phyloP scores from a whole-genome alignment of 2,329 filamentous ascomycete species.

The Colletotrichum sp. region DNA sequence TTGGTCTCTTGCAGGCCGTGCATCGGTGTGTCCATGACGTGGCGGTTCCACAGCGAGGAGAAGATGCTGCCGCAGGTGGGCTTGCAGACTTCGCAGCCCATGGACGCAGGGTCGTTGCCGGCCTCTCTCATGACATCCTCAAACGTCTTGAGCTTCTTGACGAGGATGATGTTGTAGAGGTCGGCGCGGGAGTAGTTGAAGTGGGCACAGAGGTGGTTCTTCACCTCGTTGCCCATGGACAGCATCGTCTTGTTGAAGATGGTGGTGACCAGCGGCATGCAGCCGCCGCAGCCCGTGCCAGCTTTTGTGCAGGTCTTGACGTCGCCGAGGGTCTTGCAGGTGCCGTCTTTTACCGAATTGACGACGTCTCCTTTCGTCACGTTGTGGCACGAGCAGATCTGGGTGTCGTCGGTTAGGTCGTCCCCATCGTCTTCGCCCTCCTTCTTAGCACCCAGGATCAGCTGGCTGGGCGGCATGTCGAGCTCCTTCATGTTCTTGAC shows the following conservation, averaged over 20 bases:
- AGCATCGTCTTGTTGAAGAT: conserved; percentile 92
- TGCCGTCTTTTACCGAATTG: conserved; percentile 74
- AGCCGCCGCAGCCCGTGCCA: conserved; percentile 88
- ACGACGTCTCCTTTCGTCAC: conserved; percentile 85
- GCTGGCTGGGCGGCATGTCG: conserved; percentile 78
- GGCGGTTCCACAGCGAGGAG: conserved; percentile 81
- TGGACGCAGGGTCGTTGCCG: conserved; percentile 72
- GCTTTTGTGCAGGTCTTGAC: conserved; percentile 92
- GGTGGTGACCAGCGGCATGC: conserved; percentile 84
- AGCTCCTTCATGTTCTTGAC: conserved; percentile 83
- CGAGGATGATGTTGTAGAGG: conserved; percentile 87
- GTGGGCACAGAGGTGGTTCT: conserved; percentile 84
- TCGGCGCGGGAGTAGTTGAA: conserved; percentile 85
- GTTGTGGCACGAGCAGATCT: conserved; percentile 93
- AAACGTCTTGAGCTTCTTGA: conserved; percentile 78
- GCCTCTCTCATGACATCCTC: conserved; percentile 78
- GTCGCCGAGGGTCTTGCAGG: conserved; percentile 80
- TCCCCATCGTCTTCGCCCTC: conserved; percentile 76
- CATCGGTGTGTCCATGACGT: conserved; percentile 73
- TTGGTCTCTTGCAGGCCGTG: conserved; percentile 90
- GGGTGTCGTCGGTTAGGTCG: conserved; percentile 83
- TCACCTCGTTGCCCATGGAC: conserved; percentile 84
- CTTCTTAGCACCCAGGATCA: conserved; percentile 80
- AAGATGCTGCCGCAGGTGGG: conserved; percentile 83
- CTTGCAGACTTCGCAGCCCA: conserved; percentile 88